phyloP scores from a whole-genome alignment of 192 early-diverging fungal species.

The Coemansia sp. region DNA sequence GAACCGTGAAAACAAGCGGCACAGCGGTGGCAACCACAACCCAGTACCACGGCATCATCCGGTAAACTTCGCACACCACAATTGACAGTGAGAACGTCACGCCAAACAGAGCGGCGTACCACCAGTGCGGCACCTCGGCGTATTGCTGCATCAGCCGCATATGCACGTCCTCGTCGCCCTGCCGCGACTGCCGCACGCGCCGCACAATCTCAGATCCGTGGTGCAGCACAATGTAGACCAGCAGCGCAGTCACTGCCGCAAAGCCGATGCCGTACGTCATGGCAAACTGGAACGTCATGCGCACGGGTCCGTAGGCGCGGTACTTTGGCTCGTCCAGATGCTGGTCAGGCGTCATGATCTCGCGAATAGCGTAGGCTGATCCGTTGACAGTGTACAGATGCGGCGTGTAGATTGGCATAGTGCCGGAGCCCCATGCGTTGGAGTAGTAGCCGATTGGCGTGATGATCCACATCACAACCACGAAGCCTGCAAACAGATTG shows the following conservation, averaged over 20 bases:
- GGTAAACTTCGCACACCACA: slow-evolving; percentile 50
- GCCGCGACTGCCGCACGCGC: slow-evolving; percentile 63
- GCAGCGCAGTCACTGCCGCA: slow-evolving; percentile 67
- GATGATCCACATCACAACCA: slow-evolving; percentile 74
- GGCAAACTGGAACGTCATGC: slow-evolving; percentile 73
- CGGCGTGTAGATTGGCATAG: slow-evolving; percentile 68
- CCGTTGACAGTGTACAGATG: slow-evolving; percentile 60
- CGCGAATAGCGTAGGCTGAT: slow-evolving; percentile 59
- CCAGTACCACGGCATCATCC: slow-evolving; percentile 71
- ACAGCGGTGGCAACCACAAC: slow-evolving; percentile 62
- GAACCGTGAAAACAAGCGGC: slow-evolving; percentile 67
- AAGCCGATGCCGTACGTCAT: slow-evolving; percentile 71
- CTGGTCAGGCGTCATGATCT: slow-evolving; percentile 62
- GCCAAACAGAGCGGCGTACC: slow-evolving; percentile 61
- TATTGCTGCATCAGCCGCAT: slow-evolving; percentile 72
- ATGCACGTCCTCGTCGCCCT: slow-evolving; percentile 70
- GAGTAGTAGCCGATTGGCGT: slow-evolving; percentile 73
- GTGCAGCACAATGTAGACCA: slow-evolving; percentile 69
- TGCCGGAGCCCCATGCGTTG: slow-evolving; percentile 61
- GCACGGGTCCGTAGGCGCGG: slow-evolving; percentile 64
- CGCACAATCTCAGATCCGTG: slow-evolving; percentile 67
- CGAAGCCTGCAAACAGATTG: slow-evolving; percentile 70
- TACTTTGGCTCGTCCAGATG: slow-evolving; percentile 61
- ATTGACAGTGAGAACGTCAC: slow-evolving; percentile 43
- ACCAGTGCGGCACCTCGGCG: slow-evolving; percentile 75